These are phyloP conservation scores for Ogataea ganodermae DNA, from an alignment of 805 yeast species.

Conservation along the genomic window DNA sequence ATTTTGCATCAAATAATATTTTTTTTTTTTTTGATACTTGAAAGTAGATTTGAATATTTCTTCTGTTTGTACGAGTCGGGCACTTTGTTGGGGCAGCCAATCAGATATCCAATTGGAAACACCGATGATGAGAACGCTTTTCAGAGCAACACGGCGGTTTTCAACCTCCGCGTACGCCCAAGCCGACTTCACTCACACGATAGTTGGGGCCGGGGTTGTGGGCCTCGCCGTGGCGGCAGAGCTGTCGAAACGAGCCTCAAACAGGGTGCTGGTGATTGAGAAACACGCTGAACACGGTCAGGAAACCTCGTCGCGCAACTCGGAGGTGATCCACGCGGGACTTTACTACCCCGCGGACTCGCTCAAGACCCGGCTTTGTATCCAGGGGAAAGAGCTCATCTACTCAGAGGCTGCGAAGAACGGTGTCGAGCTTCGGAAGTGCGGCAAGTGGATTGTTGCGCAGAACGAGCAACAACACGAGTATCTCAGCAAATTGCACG, in stretches of 20 bases:
- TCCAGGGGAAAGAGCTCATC: constrained; percentile 70
- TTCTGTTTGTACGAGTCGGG: too few relatives aligned
- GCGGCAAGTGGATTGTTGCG: constrained; percentile 90
- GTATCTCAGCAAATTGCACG: constrained; percentile 54
- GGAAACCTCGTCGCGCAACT: constrained; percentile 87
- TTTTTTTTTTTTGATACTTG: too few relatives aligned
- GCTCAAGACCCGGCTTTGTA: constrained; percentile 68
- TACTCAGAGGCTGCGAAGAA: constrained; percentile 48
- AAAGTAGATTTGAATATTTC: too few relatives aligned
- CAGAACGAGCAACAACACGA: constrained; percentile 66
- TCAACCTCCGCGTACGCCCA: neutral
- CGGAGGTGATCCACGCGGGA: constrained; percentile 94
- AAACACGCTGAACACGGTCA: constrained; percentile 65
- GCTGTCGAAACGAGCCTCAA: constrained; percentile 44
- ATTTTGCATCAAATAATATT: too few relatives aligned
- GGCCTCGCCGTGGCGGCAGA: constrained; percentile 83
- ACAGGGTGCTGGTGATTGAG: constrained; percentile 67
- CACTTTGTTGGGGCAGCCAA: too few relatives aligned
- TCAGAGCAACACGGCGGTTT: constrained; percentile 2
- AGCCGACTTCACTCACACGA: constrained; percentile 18
- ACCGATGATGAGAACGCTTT: too few relatives aligned
- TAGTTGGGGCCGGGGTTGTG: constrained; percentile 84
- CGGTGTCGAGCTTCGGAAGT: constrained; percentile 59
- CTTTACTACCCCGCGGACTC: constrained; percentile 73
- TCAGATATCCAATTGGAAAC: too few relatives aligned